Percentiles rank a stretch among this genome's conserved stretches.
Conservation (phyloP, 2,329 filamentous ascomycete species). For the Aureobasidium sp. region DNA sequence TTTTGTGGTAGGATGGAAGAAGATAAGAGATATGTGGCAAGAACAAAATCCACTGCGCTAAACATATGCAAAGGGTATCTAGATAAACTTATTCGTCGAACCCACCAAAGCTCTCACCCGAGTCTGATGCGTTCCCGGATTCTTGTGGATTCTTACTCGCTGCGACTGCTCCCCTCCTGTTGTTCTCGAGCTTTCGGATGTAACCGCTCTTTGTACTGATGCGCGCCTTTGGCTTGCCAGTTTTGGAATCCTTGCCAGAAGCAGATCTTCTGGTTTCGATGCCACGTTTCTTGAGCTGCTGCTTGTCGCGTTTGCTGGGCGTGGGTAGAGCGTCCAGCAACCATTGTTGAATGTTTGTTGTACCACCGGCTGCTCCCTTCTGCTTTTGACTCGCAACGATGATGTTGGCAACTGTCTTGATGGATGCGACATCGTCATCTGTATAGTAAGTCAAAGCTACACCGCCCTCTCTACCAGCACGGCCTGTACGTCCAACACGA, state of each 20-base stretch:
- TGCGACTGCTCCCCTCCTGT: constrained; percentile 40
- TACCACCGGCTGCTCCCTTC: constrained; percentile 42
- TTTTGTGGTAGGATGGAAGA: not conserved
- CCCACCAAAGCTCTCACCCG: constrained; percentile 36
- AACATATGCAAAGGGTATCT: not conserved
- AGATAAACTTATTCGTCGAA: constrained; percentile 27
- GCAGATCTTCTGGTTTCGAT: constrained; percentile 61
- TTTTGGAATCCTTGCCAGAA: constrained; percentile 35
- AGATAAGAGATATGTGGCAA: not conserved
- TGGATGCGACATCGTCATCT: constrained; percentile 82
- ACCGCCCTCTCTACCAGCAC: constrained; percentile 80
- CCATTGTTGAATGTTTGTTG: constrained; percentile 67
- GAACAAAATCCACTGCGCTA: not conserved
- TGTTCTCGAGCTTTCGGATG: constrained; percentile 63
- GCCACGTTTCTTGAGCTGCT: constrained; percentile 73
- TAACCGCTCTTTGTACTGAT: constrained; percentile 82
- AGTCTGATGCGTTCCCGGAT: constrained; percentile 15
- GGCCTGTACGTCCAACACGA: constrained; percentile 82
- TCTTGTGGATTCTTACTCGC: constrained; percentile 26
- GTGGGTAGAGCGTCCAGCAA: constrained; percentile 79
- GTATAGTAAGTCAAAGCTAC: constrained; percentile 93
- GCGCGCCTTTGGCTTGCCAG: constrained; percentile 47
- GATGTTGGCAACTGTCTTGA: constrained; percentile 89
- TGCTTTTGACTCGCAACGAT: constrained; percentile 77
- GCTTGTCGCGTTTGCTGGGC: constrained; percentile 74